Base-by-base conservation (phyloP, 306 rosid genomes). In the Argentina anserina region DNA sequence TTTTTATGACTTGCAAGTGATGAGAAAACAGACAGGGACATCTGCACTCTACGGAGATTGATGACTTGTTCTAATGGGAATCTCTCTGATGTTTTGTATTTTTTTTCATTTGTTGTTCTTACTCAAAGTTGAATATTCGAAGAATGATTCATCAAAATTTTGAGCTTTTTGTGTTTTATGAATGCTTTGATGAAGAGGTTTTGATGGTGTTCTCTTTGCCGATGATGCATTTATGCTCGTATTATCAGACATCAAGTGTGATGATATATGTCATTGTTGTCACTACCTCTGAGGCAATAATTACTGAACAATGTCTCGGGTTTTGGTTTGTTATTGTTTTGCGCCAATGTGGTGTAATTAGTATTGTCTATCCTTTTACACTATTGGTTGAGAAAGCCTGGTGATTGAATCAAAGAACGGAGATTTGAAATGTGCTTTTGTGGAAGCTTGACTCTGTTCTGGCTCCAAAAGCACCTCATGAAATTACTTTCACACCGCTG, bases 341-440 rank as follows among this genome's bases (percentile, higher is more conserved):
- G n/a, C n/a, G n/a, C n/a, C n/a, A n/a, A n/a, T n/a, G n/a, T n/a
- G n/a, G n/a, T n/a, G n/a, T n/a, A n/a, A n/a, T n/a, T 1, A 21
- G 59, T 52, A 4, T 23, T 21, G 26, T 21, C 29, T 52, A n/a
- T 23, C 5, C 0, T 9, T 21, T 21, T 52, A 0, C n/a, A 13
- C 1, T 9, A 0, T 12, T 13, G 62, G 11, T 14, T 59, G 23
- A 17, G 17, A 9, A 2, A 66, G 97, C 87, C 97, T 91, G 52
- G 37, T 88, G 94, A 91, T 91, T 85, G 78, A 69, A 53, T 3
- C 66, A 41, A 14, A 88, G 94, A 88, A 91, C 92, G 94, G 92
- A 88, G 86, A 88, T 88, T 85, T 84, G 97, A 91, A 80, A 31
- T 76, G 50, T 80, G 83, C 77, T 75, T 69, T 75, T 82, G 92